These are phyloP conservation scores for Fragaria vesca DNA, from an alignment of 306 rosid species.

Conservation along the genomic window DNA sequence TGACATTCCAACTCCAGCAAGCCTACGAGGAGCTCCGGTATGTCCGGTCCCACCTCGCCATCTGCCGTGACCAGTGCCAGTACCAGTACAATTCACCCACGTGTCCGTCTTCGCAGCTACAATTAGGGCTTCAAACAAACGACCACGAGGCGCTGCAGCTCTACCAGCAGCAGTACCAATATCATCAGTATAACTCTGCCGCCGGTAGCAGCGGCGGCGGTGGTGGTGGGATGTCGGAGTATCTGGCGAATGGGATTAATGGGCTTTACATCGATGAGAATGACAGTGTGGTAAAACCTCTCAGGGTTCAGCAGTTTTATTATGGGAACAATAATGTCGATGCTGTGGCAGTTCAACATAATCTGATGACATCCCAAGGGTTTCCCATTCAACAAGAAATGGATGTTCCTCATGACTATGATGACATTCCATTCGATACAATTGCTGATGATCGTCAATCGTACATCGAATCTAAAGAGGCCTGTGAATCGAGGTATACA, in stretches of 20 bases:
- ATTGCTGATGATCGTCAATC: constrained; percentile 36
- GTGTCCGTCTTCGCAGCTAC: constrained; percentile 10
- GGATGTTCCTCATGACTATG: constrained; percentile 25
- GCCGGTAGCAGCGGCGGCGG: not conserved
- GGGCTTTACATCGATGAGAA: constrained; percentile 18
- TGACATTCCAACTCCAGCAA: not conserved
- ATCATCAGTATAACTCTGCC: not conserved
- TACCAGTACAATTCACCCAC: not conserved
- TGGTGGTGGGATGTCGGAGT: not conserved
- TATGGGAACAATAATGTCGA: constrained; percentile 20
- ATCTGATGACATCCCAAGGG: constrained; percentile 2
- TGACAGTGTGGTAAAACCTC: constrained; percentile 17
- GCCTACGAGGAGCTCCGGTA: constrained; percentile 15
- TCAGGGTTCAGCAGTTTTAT: constrained; percentile 12
- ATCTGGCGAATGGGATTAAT: not conserved
- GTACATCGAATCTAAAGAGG: constrained; percentile 29
- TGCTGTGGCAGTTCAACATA: constrained; percentile 12
- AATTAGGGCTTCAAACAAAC: constrained; percentile 2
- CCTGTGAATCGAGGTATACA: constrained; percentile 42
- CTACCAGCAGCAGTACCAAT: constrained; percentile 20
- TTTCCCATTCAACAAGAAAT: constrained; percentile 24
- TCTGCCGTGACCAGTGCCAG: constrained; percentile 5
- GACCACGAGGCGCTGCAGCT: not conserved
- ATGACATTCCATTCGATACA: constrained; percentile 36
- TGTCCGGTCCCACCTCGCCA: not conserved